Base-by-base conservation (phyloP, 768 basidiomycete species). In the Steccherinum ochraceum region DNA sequence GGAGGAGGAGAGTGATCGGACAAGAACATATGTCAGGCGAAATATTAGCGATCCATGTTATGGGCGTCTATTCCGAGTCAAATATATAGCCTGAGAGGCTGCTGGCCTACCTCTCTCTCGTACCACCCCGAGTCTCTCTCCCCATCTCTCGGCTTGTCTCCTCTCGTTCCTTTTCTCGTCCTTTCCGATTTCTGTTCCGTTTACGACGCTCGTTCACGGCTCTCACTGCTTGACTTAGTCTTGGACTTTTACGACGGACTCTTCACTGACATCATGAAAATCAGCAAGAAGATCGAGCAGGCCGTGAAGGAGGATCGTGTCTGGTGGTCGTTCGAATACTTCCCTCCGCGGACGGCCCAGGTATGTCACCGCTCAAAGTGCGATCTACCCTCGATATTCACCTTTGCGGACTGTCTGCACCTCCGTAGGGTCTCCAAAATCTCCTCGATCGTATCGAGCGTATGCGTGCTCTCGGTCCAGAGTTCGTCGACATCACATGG, bases 281-380 rank as follows among this genome's bases (percentile, higher is more conserved):
- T 98, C 68, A 92, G 85, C 59, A 82, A 93, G 69, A 97, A 95
- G 74, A 90, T 97, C 42, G 77, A 84, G 56, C 83, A 90, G 67
- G 89, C 89, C 45, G 72, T 81, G 54, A 84, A 86, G 65, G 88
- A 95, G 60, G 84, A 86, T 56, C 83, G 91, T 62, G 72, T 90
- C 53, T 96, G 93, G 88, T 99, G 94, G 94, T 93, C 91, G 30
- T 98, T 99, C 66, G 95, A 99, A 66, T 98, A 93, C 72, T 98
- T 99, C 63, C 95, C 96, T 51, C 94, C 91, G 19, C 76, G 93
- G 56, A 96, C 93, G 26, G 92, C 92, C 46, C 93, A 95, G 82
- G 91, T 92, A 55, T 52, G 68, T 61, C 35, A n/a, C n/a, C n/a
- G 49, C n/a, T n/a, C n/a, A n/a, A n/a, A n/a, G n/a, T n/a, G n/a